Base-by-base conservation (phyloP, 106 monocot species). In the Narthecium ossifragum region DNA sequence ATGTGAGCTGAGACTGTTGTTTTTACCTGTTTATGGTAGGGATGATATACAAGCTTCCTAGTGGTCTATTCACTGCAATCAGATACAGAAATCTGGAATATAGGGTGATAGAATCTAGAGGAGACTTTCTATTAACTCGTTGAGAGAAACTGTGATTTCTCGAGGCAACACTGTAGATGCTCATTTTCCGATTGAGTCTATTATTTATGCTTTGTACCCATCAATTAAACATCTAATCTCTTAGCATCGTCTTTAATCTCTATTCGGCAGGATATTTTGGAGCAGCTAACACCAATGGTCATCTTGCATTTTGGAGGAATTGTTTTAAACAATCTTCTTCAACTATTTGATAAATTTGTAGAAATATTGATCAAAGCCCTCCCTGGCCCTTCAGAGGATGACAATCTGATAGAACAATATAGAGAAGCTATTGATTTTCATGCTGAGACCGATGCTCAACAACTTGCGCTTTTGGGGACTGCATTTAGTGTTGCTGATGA, bases 361-460 rank as follows among this genome's bases (percentile, higher is more conserved):
- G 85, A 94, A 17, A 65, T 53, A 31, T 69, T 89, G 36, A 90
- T 82, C 37, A 74, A 70, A 68, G 89, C 85, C 23, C 64, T 94
- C 20, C 94, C 94, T 53, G 66, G 71, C 8, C 27, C 85, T 56
- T 78, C 84, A 54, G 94, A 94, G 55, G 94, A 94, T 60, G 94
- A 89, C 31, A 71, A 43, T 60, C 57, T 71, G 18, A 36, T 65
- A 26, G 88, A 85, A 45, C 63, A n/a, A n/a, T n/a, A 65, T 20
- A 85, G 72, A 72, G 85, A 80, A 32, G 62, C 71, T 41, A 51
- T 75, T 34, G 55, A 70, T 34, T 88, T 82, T 56, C 70, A 62
- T 24, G 80, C 82, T 62, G 94, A 94, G 78, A 80, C 83, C 20
- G 94, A 94, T 75, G 79, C 94, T 23, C 80, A 94, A 60, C 94